A percentile compares a stretch with the other conserved stretches of the same genome.
Conservation (phyloP, 78 protist genomes). For the Emiliania huxleyi region DNA sequence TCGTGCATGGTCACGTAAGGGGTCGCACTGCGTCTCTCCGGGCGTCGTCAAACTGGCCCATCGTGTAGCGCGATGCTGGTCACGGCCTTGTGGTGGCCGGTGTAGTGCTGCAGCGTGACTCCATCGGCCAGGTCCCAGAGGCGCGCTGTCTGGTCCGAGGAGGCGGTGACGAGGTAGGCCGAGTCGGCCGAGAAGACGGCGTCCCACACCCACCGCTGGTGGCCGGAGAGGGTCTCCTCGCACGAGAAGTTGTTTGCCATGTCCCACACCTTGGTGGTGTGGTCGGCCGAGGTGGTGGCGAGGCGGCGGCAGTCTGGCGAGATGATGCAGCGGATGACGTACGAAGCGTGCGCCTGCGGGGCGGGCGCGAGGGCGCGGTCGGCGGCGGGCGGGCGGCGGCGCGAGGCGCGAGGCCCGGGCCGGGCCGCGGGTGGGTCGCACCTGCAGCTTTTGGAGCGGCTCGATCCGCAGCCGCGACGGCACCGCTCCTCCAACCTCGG, state of each 20-base stretch:
- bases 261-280: conserved; percentile 82
- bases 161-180: conserved; percentile 86
- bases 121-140: conserved; percentile 89
- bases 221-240: conserved; percentile 74
- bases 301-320: conserved; percentile 83
- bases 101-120: conserved; percentile 69
- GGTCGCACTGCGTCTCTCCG: no score
- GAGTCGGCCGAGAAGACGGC: conserved; percentile 90
- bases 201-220: conserved; percentile 97
- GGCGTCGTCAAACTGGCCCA: no score
- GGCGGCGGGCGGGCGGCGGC: not conserved
- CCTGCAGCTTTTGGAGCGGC: conserved; percentile 31
- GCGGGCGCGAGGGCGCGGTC: not conserved
- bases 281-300: conserved; percentile 92
- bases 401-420: no score
- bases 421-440: no score
- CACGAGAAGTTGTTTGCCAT: conserved; percentile 49
- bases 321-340: conserved; percentile 70
- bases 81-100: conserved; percentile 83
- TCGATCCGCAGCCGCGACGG: not conserved
- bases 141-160: conserved; percentile 81
- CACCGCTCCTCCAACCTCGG: no score
- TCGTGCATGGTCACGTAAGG: no score
- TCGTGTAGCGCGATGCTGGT: conserved; percentile 35
- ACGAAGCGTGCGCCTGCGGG: conserved; percentile 71